phyloP scores from a whole-genome alignment of 495 filamentous ascomycete species.

The Jackrogersella multiformis region DNA sequence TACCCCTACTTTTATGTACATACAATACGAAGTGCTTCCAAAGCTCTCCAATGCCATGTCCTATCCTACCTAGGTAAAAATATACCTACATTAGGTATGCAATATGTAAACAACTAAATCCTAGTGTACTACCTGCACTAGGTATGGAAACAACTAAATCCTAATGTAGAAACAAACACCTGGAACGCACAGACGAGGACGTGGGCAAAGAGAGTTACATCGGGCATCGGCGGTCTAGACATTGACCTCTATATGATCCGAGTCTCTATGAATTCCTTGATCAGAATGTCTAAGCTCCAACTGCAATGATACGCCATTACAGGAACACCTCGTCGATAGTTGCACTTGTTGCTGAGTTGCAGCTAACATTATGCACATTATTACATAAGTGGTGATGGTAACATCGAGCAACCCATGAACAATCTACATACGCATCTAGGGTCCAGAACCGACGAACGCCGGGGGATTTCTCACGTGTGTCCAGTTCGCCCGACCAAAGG shows the following conservation, averaged over 20 bases:
- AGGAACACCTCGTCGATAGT: conserved; percentile 25
- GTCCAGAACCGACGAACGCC: conserved; percentile 9
- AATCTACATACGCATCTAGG: not conserved
- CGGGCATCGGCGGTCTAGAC: conserved; percentile 13
- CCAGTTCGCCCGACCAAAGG: conserved; percentile 20
- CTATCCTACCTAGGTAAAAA: not conserved
- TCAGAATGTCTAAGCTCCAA: conserved; percentile 26
- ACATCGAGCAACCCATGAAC: not conserved
- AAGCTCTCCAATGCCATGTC: no score
- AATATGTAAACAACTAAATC: no score
- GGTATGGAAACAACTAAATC: conserved; percentile 21
- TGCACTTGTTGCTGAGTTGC: conserved; percentile 20
- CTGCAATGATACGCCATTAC: conserved; percentile 33
- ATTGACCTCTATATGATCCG: conserved; percentile 28
- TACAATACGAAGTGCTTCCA: no score
- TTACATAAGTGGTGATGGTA: not conserved
- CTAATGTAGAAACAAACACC: conserved; percentile 14
- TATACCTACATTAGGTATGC: no score
- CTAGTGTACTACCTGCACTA: no score
- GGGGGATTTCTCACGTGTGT: conserved; percentile 32
- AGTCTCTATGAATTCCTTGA: conserved; percentile 21
- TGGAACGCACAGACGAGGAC: conserved; percentile 24
- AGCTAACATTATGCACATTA: conserved; percentile 4
- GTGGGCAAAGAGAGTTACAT: conserved; percentile 30
- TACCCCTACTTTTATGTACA: no score